Percentiles rank a stretch among this genome's conserved stretches.
These are phyloP conservation scores for Backusella psychrophila DNA, from an alignment of 192 early-diverging fungal species.

Conservation along the genomic window DNA sequence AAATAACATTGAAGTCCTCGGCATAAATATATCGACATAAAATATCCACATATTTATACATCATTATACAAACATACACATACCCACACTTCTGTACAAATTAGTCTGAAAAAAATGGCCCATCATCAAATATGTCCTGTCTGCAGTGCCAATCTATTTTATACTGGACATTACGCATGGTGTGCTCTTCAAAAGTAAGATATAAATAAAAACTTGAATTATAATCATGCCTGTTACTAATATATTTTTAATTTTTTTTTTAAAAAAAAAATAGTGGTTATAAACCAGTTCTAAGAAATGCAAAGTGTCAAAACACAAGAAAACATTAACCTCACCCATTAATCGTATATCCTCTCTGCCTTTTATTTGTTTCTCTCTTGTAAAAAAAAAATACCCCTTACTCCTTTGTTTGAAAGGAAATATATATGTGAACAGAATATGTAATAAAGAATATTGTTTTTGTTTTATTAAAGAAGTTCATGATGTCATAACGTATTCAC, in stretches of 20 bases:
- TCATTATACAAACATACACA: neutral
- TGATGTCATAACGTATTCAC: neutral
- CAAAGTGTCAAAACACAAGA: neutral
- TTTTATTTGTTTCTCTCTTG: neutral
- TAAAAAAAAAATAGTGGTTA: neutral
- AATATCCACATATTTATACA: neutral
- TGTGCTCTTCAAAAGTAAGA: neutral
- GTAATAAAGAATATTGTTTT: neutral
- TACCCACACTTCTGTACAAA: neutral
- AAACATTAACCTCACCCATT: neutral
- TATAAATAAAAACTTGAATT: neutral
- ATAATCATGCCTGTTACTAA: neutral
- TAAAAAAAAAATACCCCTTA: neutral
- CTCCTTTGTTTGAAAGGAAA: neutral
- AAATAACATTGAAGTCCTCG: neutral
- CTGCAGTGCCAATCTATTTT: neutral
- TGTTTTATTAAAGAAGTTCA: neutral
- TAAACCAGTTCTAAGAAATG: neutral
- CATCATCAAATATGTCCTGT: neutral
- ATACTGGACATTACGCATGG: neutral
- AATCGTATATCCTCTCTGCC: neutral
- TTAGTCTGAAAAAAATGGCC: neutral
- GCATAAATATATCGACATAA: neutral
- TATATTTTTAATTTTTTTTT: neutral
- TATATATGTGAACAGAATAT: neutral